Base-by-base conservation (phyloP, 2,329 filamentous ascomycete genomes). In the Colletotrichum ledebouriae region DNA sequence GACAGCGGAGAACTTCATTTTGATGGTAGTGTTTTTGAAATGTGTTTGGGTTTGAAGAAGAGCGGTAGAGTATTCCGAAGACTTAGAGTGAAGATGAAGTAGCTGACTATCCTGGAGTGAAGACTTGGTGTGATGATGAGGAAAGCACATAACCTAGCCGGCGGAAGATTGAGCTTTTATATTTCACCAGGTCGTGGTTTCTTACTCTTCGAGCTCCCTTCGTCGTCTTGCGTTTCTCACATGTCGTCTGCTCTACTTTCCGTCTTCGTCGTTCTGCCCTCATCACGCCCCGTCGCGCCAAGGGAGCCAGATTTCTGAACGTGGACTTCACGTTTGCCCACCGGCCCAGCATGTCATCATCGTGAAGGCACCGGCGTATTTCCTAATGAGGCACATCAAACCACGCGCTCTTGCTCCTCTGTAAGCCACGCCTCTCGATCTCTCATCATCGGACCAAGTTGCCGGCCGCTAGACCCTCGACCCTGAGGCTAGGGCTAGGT, bases 21-120 rank as follows among this genome's bases (percentile, higher is more conserved):
- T 71, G 63, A 70, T 44, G 52, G 34, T 56, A 17, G 29, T 22
- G 29, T 25, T 25, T 37, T 53, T 20, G 29, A 37, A 20, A 53
- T 13, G 49, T 53, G 29, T 10, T 53, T 53, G n/a, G 37, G 49
- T 10, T 53, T 53, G 29, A 53, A 53, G 49, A 25, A 25, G 29
- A 29, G 33, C 5, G 34, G 22, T 37, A 41, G 11, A 41, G 33
- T 41, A 42, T 17, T 56, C 55, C 34, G 42, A 60, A 69, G 61
- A 56, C 25, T 58, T 60, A 55, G 49, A 39, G 22, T 22, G 55
- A 53, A 63, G 37, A 44, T 50, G 60, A 50, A 61, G 69, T 46
- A 41, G 60, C 69, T 70, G 44, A 57, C 65, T 70, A 70, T 64
- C 65, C 56, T 70, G 69, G 56, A 58, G 47, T 59, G 47, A 46